phyloP scores from a whole-genome alignment of 257 asterid genomes.

The Nicotiana benthamiana region DNA sequence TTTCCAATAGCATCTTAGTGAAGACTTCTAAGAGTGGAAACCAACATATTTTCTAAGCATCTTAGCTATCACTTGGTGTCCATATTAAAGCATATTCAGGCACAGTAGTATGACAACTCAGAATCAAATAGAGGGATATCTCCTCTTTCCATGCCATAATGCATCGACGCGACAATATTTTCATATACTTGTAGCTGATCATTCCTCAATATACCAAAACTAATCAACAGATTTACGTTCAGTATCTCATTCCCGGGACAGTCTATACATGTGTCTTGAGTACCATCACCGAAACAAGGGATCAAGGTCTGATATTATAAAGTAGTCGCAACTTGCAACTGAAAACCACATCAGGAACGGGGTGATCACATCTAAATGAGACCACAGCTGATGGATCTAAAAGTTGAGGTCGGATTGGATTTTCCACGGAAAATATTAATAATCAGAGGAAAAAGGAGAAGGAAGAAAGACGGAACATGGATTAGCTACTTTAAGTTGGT shows the following conservation, averaged over 20 bases:
- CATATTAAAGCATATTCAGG: background rate
- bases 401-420: background rate
- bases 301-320: background rate
- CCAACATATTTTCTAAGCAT: background rate
- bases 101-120: background rate
- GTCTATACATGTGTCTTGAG: background rate
- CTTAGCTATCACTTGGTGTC: background rate
- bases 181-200: background rate
- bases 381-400: background rate
- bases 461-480: background rate
- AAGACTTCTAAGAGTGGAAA: background rate
- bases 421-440: background rate
- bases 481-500: background rate
- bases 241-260: too few species aligned
- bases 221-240: background rate
- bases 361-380: background rate
- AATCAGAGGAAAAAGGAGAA: background rate
- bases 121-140: background rate
- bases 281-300: background rate
- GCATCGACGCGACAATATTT: background rate
- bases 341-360: background rate
- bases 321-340: background rate
- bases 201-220: background rate
- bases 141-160: background rate
- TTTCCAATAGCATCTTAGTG: background rate